Evolutionary conservation across 768 basidiomycete genomes (phyloP), one percentile per base, ranked within the genome.

Genomic region (Termitomyces sp.): DNA sequence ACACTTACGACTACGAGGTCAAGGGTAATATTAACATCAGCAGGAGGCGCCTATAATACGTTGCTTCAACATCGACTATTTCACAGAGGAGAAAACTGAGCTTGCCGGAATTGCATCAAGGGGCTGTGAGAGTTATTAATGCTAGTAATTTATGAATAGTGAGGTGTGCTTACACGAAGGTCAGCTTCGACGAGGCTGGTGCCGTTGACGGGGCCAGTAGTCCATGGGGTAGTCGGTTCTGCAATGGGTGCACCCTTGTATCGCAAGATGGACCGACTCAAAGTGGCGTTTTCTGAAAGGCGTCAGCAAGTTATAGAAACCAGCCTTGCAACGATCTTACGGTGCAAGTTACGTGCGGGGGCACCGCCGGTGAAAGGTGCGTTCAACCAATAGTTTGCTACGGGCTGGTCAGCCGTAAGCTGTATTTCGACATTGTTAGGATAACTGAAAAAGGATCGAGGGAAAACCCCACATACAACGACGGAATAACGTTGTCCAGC

Each of bases 401-500:
- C 70, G 0, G 76, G 68, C 61, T 82, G 78, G 65, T 81, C 73
- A 28, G 82, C 80, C 9, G 66, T 72, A 54, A 72, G 53, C 69
- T 71, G 60, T 18, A 35, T 16, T 40, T 16, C 40, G 8, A 51
- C 3, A 39, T n/a, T 40, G 28, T 55, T 12, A 46, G 28, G 13
- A 13, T 15, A 18, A 38, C 9, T 36, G 24, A 18, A 18, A 5
- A 49, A 32, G 16, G 18, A 38, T 24, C 11, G n/a, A n/a, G 5
- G 7, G 24, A 54, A 44, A 33, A 50, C 11, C 45, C 11, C n/a
- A 58, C 62, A n/a, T 52, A 74, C 69, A 7, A 78, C 71, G 11
- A 77, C 69, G 1, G 69, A 81, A 66, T 86, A 85, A 16, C 84
- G 78, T 67, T 86, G 84, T 2, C 78, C 81, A 4, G 80, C 77